Conservation (phyloP, 108 stramenopile species). For the Skeletonema potamos region DNA sequence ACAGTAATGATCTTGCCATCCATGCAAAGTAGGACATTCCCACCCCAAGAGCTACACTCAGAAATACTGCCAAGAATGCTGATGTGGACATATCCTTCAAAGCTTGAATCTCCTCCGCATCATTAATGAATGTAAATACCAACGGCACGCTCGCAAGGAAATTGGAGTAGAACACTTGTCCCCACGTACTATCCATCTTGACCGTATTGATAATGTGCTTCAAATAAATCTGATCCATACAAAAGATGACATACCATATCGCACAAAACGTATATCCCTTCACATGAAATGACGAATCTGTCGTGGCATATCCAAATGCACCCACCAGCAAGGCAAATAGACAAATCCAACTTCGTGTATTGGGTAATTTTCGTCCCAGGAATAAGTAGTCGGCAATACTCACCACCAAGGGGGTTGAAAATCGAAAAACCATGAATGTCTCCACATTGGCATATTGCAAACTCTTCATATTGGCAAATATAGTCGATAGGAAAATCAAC, state of each 20-base stretch:
- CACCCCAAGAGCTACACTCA: slow-evolving; percentile 53
- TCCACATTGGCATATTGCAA: slow-evolving; percentile 65
- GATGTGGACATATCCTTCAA: slow-evolving; percentile 28
- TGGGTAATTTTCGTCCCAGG: slow-evolving; percentile 54
- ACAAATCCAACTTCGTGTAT: slow-evolving; percentile 39
- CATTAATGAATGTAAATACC: slow-evolving; percentile 44
- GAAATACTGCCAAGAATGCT: slow-evolving; percentile 41
- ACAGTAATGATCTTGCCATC: slow-evolving; percentile 53
- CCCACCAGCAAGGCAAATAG: slow-evolving; percentile 44
- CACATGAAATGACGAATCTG: slow-evolving; percentile 59
- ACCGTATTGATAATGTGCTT: slow-evolving; percentile 72
- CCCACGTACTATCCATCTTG: slow-evolving; percentile 70
- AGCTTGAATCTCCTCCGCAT: slow-evolving; percentile 43
- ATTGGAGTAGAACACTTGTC: slow-evolving; percentile 71
- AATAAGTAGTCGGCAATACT: slow-evolving; percentile 56
- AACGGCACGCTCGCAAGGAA: slow-evolving; percentile 55
- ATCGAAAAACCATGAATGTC: slow-evolving; percentile 68
- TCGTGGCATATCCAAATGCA: slow-evolving; percentile 49
- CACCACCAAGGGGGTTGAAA: slow-evolving; percentile 57
- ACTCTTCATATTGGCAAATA: slow-evolving; percentile 50
- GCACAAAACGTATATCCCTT: slow-evolving; percentile 56
- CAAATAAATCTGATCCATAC: slow-evolving; percentile 67
- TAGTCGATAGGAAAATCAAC: slow-evolving; percentile 47
- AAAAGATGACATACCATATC: slow-evolving; percentile 62
- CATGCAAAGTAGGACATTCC: slow-evolving; percentile 74